Percentiles rank a stretch among this genome's conserved stretches.
Conservation (phyloP, 345 rosid genomes). For the Rubroshorea leprosula region DNA sequence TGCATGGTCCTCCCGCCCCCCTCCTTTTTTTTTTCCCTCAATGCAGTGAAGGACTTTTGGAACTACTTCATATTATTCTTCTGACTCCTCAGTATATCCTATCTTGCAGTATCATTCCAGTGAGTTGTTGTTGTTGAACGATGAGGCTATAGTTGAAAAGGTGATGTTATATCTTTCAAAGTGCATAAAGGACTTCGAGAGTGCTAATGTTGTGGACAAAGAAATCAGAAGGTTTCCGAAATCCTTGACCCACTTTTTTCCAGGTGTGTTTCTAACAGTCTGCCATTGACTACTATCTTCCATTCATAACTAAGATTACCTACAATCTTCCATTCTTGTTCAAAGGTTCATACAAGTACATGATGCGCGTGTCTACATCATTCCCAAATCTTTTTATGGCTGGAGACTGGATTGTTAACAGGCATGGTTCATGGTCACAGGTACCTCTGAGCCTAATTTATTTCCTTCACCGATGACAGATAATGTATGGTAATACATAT, state of each 20-base stretch:
- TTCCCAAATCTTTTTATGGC: slow-evolving; percentile 62
- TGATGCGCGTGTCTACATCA: slow-evolving; percentile 53
- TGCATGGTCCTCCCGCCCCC: no score
- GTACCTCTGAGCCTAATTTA: slow-evolving; percentile 12
- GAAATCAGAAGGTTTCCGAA: slow-evolving; percentile 41
- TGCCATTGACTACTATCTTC: no score
- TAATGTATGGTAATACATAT: not conserved
- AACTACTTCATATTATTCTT: not conserved
- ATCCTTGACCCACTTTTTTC: slow-evolving; percentile 54
- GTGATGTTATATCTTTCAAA: slow-evolving; percentile 36
- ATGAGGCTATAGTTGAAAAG: slow-evolving; percentile 36
- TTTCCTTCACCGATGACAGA: not conserved
- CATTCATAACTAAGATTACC: no score
- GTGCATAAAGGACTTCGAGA: slow-evolving; percentile 33
- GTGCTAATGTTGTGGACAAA: slow-evolving; percentile 29
- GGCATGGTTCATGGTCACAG: slow-evolving; percentile 72
- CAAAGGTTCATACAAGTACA: slow-evolving; percentile 54
- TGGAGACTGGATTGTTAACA: slow-evolving; percentile 53
- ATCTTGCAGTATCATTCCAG: slow-evolving; percentile 40
- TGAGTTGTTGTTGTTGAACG: slow-evolving; percentile 37
- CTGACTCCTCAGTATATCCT: not conserved
- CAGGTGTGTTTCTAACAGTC: slow-evolving; percentile 27
- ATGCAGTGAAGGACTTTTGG: no score
- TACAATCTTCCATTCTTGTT: not conserved
- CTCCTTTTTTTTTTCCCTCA: no score